A percentile compares a stretch with the other conserved stretches of the same genome.
These are phyloP conservation scores for Guadua angustifolia DNA, from an alignment of 176 grass and related monocot genomes.

Conservation along the genomic window DNA sequence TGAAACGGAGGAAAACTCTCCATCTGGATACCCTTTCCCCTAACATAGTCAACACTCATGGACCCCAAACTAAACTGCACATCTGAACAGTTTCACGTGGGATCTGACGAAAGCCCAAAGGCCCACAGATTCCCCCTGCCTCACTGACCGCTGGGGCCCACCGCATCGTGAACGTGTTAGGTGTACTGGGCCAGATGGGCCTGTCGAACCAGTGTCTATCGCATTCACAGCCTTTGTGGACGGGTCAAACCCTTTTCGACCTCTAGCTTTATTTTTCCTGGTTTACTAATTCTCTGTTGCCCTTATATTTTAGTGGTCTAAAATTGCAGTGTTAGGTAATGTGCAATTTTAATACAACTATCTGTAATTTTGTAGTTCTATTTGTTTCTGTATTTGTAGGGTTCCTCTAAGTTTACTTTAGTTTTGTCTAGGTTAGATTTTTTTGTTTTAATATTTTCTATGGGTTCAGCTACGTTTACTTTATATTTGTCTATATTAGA, in stretches of 20 bases:
- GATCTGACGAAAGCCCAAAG: conserved; percentile 35
- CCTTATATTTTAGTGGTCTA: no score
- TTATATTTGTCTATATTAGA: no score
- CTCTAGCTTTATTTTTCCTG: not conserved
- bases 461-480: no score
- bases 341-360: no score
- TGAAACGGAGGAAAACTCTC: conserved; percentile 35
- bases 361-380: no score
- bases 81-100: conserved; percentile 39
- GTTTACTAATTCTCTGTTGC: no score
- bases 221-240: conserved; percentile 50
- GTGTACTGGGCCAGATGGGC: conserved; percentile 48
- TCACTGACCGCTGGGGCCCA: not conserved
- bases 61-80: not conserved
- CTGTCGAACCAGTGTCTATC: conserved; percentile 40
- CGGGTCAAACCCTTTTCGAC: conserved; percentile 48
- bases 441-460: no score
- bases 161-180: conserved; percentile 33
- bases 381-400: no score
- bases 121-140: not conserved
- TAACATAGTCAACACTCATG: conserved; percentile 24
- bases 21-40: not conserved
- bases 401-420: no score
- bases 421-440: no score
- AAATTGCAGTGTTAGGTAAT: no score